These are phyloP conservation scores for Macadamia tetraphylla DNA, from an alignment of 164 flowering plant species.

Conservation along the genomic window DNA sequence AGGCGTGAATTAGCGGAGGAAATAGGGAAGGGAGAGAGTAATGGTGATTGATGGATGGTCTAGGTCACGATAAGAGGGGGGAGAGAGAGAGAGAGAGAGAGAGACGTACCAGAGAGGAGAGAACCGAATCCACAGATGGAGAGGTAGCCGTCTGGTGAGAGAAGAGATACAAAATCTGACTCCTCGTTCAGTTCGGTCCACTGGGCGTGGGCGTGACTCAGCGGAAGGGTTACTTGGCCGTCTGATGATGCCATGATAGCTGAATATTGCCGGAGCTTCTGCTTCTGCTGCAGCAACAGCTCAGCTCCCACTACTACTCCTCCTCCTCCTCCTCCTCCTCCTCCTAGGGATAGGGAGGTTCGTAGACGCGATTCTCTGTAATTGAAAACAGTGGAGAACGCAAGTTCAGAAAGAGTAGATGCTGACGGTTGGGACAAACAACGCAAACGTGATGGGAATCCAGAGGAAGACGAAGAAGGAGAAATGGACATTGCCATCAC, in stretches of 20 bases:
- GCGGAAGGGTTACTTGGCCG: not conserved
- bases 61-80: not conserved
- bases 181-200: constrained; percentile 40
- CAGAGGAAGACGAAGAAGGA: not conserved
- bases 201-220: not conserved
- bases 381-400: not conserved
- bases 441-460: not conserved
- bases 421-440: not conserved
- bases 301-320: no score
- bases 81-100: not conserved
- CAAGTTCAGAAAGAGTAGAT: not conserved
- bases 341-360: not conserved
- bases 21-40: not conserved
- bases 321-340: no score
- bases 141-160: constrained; percentile 44
- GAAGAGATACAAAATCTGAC: constrained; percentile 52
- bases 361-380: not conserved
- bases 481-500: not conserved
- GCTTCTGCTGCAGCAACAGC: not conserved
- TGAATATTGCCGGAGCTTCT: not conserved
- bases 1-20: not conserved
- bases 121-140: constrained; percentile 94
- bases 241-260: constrained; percentile 6
- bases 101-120: constrained; percentile 74
- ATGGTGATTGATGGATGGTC: no score